phyloP scores from a whole-genome alignment of 495 filamentous ascomycete genomes.

The Aspergillus kassunensis region DNA sequence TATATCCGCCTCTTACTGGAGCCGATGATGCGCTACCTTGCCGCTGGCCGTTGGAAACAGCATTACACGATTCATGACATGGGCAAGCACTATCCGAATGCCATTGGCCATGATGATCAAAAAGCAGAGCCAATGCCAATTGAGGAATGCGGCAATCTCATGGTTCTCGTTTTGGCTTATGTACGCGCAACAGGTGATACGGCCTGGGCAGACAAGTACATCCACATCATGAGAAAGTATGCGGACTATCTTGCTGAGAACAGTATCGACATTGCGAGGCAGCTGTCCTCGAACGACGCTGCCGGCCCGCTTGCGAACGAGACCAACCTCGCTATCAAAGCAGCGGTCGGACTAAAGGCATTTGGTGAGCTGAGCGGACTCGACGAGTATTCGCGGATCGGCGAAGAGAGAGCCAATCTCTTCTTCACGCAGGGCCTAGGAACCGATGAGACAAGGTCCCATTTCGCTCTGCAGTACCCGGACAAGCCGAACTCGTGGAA shows the following conservation, averaged over 20 bases:
- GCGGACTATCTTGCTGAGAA: conserved; percentile 50
- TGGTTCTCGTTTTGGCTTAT: conserved; percentile 43
- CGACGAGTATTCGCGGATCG: conserved; percentile 36
- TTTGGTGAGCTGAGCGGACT: conserved; percentile 40
- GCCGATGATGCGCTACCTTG: conserved; percentile 47
- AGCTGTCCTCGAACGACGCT: conserved; percentile 55
- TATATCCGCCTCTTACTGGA: conserved; percentile 48
- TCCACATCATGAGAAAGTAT: conserved; percentile 36
- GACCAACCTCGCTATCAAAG: conserved; percentile 56
- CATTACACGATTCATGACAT: conserved; percentile 47
- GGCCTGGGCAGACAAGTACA: conserved; percentile 33
- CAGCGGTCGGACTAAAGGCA: conserved; percentile 51
- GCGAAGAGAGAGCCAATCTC: conserved; percentile 33
- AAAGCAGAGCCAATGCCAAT: conserved; percentile 45
- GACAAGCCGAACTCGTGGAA: conserved; percentile 35
- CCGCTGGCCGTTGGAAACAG: conserved; percentile 38
- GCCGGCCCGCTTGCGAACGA: conserved; percentile 48
- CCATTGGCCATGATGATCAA: conserved; percentile 45
- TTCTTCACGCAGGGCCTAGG: conserved; percentile 39
- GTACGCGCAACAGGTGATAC: conserved; percentile 38
- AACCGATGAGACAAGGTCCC: conserved; percentile 32
- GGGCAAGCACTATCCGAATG: conserved; percentile 45
- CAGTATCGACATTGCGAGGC: conserved; percentile 43
- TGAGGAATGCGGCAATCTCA: conserved; percentile 45
- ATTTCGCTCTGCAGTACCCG: conserved; percentile 44